Evolutionary conservation across 202 grass and related monocot genomes (phyloP).

Genomic region (Carex sylvatica): DNA sequence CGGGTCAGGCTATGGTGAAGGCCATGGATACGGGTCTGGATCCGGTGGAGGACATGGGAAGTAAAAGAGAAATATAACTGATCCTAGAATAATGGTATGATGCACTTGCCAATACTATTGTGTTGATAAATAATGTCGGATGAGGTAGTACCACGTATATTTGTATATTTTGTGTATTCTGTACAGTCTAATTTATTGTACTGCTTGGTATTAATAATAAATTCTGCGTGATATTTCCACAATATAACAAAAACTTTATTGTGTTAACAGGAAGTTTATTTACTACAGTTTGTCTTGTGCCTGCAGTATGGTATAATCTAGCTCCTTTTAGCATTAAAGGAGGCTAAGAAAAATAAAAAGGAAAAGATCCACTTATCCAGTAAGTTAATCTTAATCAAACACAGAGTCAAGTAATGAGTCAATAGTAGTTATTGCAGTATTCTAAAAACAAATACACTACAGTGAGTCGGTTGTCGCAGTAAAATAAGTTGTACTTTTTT

Average conservation of each 20-base stretch:
- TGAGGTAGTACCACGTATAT: not conserved
- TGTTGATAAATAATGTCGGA: slow-evolving; percentile 7
- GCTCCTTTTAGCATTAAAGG: not conserved
- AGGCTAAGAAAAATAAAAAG: not conserved
- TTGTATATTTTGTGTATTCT: not conserved
- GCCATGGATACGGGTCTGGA: slow-evolving; percentile 24
- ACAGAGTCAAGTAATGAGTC: not conserved
- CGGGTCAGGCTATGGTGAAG: slow-evolving; percentile 39
- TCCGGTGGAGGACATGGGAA: slow-evolving; percentile 36
- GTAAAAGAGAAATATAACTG: slow-evolving; percentile 18
- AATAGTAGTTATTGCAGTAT: not conserved
- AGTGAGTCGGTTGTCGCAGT: not conserved
- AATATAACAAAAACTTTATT: not conserved
- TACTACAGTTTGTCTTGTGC: not conserved
- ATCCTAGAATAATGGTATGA: not conserved
- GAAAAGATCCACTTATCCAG: not conserved
- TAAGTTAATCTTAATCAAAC: slow-evolving; percentile 13
- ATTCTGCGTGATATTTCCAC: not conserved
- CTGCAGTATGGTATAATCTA: not conserved
- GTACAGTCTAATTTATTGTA: slow-evolving; percentile 4
- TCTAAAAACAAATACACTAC: not conserved
- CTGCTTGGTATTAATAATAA: not conserved
- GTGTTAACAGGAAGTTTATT: not conserved
- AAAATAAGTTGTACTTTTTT: not conserved
- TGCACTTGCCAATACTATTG: not conserved